Base-by-base conservation (phyloP, 2,329 filamentous ascomycete genomes). In the Didymella lethalis region DNA sequence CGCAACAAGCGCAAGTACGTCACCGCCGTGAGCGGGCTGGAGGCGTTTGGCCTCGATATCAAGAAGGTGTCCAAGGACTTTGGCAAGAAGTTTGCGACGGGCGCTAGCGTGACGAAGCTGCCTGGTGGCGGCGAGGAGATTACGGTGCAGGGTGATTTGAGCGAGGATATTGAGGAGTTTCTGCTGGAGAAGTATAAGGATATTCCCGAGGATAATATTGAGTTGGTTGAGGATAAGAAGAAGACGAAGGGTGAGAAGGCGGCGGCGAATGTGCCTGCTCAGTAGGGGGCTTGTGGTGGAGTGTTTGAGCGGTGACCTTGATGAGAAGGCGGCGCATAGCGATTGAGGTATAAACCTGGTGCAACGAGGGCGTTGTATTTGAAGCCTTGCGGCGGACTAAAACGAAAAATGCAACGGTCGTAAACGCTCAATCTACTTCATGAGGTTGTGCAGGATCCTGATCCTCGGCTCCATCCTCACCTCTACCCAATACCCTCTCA, bases 1-100 rank as follows among this genome's bases (percentile, higher is more conserved):
- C 88, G 95, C 64, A 98, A 97, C 80, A 99, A 99, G 85, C 88
- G 95, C 74, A 99, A 99, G 82, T 96, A 89, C 76, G 93, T 99
- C 54, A 99, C 95, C 0, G 90, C 93, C 16, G 88, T 99, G n/a
- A 87, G 87, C 7, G 95, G 95, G 0, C 83, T 99, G 20, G 95
- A 99, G 77, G 88, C 90, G 0, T 96, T 97, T 73, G 92, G 92
- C 0, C 79, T 98, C 41, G 94, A 98, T 56, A 85, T 97, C 72
- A 99, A 99, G 80, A 98, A 97, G 82, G 84, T 96, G 7, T 89
- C 93, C 58, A 98, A 98, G 83, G 95, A 98, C 73, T 89, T 98
- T 68, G 95, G 95, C 63, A 99, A 98, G 86, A 98, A 97, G 81
- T 98, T 99, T 75, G 95, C 95, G 29, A 98, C 95, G 10, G 95